Evolutionary conservation across 768 basidiomycete species (phyloP), one percentile per base, ranked within the genome.

Genomic region (Boletus vinaceobasis): DNA sequence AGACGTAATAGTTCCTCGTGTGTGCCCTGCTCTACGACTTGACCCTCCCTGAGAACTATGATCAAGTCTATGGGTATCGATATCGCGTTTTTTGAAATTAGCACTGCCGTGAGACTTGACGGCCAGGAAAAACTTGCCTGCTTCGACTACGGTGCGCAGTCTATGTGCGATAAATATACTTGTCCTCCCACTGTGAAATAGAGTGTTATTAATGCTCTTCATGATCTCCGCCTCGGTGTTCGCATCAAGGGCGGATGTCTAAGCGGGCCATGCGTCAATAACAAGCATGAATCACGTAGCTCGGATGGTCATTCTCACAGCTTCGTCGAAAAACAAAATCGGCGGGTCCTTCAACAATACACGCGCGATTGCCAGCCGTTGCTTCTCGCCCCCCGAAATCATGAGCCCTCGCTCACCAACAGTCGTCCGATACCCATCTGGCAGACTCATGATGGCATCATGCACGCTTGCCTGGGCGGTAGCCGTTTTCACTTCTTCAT

Each of bases 371-470:
- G 97, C 97, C 62, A 99, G 72, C 48, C 97, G 74, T 76, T 99
- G 97, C 73, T 99, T 99, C 79, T 99, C 97, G 1, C 97, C 97
- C 0, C 97, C 97, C 36, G 92, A 95, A 45, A 99, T 92, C 97
- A 99, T 99, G 67, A 98, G 70, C 5, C 97, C 97, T 38, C 97
- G 75, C 73, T 99, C 97, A 1, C 97, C 97, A 23, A 99, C 97
- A 64, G 88, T 88, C 2, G 97, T 98, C 38, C 73, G 64, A 69
- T 97, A 99, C 53, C 87, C 86, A 6, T 94, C 90, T 0, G 95
- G 94, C 33, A 99, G 73, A 35, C 81, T 77, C 74, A 80, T 74
- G 52, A 99, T 82, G 3, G 91, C 85, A 14, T 87, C 75, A 62
- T 93, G 87, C 21, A 98, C 89, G 62, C 91, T 92, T 37, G 97